These are phyloP conservation scores for Cercophora samala DNA, from an alignment of 495 filamentous ascomycete genomes.

Conservation along the genomic window DNA sequence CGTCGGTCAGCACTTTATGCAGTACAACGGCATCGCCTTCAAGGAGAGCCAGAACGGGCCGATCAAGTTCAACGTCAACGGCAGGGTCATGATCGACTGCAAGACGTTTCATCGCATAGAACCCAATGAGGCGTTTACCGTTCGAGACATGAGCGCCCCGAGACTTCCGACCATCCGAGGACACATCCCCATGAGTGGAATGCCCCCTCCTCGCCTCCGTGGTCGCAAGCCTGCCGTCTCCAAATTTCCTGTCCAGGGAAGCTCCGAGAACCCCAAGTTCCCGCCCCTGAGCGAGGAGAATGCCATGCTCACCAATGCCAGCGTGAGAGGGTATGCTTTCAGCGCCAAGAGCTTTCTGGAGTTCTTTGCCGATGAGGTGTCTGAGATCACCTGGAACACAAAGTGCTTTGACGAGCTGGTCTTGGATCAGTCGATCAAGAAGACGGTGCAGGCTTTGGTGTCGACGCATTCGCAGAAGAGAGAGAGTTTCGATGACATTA, in stretches of 20 bases:
- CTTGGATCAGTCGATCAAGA: constrained; percentile 49
- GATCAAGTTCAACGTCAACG: constrained; percentile 26
- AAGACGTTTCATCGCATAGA: constrained; percentile 33
- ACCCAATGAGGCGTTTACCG: constrained; percentile 27
- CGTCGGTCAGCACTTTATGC: constrained; percentile 30
- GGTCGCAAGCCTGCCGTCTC: background rate
- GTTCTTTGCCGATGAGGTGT: constrained; percentile 33
- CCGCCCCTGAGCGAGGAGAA: constrained; percentile 32
- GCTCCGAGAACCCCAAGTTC: constrained; percentile 16
- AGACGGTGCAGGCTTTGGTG: constrained; percentile 52
- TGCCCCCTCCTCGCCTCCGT: constrained; percentile 3
- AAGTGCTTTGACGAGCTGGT: constrained; percentile 54
- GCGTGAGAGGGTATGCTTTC: constrained; percentile 38
- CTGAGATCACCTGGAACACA: constrained; percentile 32
- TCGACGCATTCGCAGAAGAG: constrained; percentile 33
- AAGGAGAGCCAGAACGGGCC: constrained; percentile 27
- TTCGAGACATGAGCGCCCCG: constrained; percentile 13
- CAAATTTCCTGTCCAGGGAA: constrained; percentile 9
- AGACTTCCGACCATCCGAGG: no score
- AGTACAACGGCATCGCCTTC: constrained; percentile 34
- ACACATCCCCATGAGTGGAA: no score
- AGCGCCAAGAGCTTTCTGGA: constrained; percentile 31
- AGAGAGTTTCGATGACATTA: constrained; percentile 37
- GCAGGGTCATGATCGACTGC: constrained; percentile 40
- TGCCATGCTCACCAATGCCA: constrained; percentile 29